Percentiles rank a stretch among this genome's conserved stretches.
Conservation (phyloP, 768 basidiomycete species). For the Cubamyces lactineus region DNA sequence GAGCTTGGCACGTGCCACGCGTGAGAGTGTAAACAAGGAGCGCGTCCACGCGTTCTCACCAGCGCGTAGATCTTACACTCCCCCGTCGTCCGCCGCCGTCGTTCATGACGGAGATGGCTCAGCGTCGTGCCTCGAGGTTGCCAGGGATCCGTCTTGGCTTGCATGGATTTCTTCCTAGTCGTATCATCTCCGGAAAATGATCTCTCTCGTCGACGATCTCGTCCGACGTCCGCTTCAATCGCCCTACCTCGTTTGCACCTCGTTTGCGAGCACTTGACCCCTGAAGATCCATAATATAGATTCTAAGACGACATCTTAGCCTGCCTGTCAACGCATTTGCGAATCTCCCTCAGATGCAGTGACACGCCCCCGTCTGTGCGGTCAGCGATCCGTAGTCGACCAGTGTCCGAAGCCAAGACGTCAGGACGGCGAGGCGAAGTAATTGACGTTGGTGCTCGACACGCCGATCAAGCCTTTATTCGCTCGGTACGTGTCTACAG, state of each 20-base stretch:
- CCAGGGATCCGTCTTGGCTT: neutral
- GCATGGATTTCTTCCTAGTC: neutral
- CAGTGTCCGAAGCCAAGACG: neutral
- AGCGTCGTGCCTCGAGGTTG: slow-evolving; percentile 3
- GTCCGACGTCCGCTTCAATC: neutral
- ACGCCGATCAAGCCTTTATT: slow-evolving; percentile 12
- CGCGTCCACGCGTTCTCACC: neutral
- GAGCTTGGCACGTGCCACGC: slow-evolving; percentile 5
- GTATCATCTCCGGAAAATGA: neutral
- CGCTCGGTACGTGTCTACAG: slow-evolving; percentile 12
- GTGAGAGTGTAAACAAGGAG: slow-evolving; percentile 6
- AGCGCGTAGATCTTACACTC: neutral
- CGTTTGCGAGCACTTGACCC: neutral
- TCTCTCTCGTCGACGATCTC: neutral
- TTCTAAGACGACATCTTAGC: slow-evolving; percentile 7
- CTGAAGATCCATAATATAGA: slow-evolving; percentile 11
- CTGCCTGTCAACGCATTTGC: neutral
- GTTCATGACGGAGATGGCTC: neutral
- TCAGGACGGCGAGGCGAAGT: neutral
- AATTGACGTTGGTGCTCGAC: slow-evolving; percentile 3
- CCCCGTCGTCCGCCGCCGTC: neutral
- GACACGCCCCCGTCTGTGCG: slow-evolving; percentile 4
- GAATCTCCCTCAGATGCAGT: slow-evolving; percentile 13
- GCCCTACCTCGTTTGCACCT: neutral
- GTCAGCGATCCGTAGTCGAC: too few relatives aligned